Evolutionary conservation across 2,329 filamentous ascomycete genomes (phyloP).

Genomic region (Alternaria gansuensis): DNA sequence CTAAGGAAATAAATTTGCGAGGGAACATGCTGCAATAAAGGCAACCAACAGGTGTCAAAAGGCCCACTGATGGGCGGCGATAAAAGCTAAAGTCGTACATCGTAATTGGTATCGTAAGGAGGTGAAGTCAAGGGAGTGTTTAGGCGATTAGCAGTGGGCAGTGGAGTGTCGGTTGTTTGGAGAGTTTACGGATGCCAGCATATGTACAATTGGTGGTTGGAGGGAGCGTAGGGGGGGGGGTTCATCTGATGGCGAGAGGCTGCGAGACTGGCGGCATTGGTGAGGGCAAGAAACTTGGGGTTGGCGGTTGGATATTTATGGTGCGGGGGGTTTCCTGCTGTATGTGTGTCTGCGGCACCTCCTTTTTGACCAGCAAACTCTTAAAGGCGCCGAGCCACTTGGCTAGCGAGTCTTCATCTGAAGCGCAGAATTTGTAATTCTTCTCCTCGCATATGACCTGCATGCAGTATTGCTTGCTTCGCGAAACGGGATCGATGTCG

Average conservation of each 20-base stretch:
- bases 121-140: slow-evolving; percentile 1
- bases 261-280: slow-evolving; percentile 20
- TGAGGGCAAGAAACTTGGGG: slow-evolving; percentile 10
- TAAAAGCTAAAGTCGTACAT: slow-evolving; percentile 15
- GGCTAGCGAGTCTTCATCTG: slow-evolving; percentile 81
- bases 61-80: slow-evolving; percentile 5
- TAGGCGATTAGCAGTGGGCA: slow-evolving; percentile 16
- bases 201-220: slow-evolving; percentile 18
- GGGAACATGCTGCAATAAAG: slow-evolving; percentile 14
- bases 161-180: neutral
- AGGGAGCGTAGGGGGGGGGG: neutral
- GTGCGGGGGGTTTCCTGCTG: slow-evolving; percentile 23
- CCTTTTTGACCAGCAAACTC: slow-evolving; percentile 77
- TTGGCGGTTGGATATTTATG: slow-evolving; percentile 25
- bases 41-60: slow-evolving; percentile 14
- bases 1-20: slow-evolving; percentile 13
- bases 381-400: slow-evolving; percentile 91
- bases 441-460: slow-evolving; percentile 94
- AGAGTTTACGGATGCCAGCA: slow-evolving; percentile 12
- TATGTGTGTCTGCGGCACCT: slow-evolving; percentile 50
- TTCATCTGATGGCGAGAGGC: slow-evolving; percentile 18
- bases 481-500: slow-evolving; percentile 87
- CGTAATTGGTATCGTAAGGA: slow-evolving; percentile 18
- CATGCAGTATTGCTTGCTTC: slow-evolving; percentile 84
- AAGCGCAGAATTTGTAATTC: slow-evolving; percentile 64